Percentiles rank a stretch among this genome's conserved stretches.
phyloP scores from a whole-genome alignment of 176 grass and related monocot species.

The Puya raimondii region DNA sequence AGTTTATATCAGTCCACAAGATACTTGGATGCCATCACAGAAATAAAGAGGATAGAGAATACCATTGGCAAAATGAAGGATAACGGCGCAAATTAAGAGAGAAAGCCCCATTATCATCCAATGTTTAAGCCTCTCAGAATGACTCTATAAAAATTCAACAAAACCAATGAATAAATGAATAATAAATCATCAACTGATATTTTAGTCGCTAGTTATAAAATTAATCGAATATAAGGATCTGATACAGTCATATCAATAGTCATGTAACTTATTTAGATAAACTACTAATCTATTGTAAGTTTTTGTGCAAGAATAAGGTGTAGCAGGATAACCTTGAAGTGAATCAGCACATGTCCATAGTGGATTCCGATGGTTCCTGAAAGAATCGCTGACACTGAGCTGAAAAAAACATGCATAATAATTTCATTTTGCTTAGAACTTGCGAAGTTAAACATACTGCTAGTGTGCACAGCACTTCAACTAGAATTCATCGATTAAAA shows the following conservation, averaged over 20 bases:
- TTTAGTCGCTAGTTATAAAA: background rate
- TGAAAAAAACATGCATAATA: conserved; percentile 12
- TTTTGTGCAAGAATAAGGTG: background rate
- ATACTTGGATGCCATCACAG: too few relatives aligned
- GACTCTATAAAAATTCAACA: conserved; percentile 22
- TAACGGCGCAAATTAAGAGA: conserved; percentile 37
- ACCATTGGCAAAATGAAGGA: conserved; percentile 72
- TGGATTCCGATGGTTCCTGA: conserved; percentile 48
- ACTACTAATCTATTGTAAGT: background rate
- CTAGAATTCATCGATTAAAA: conserved; percentile 26
- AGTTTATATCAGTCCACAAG: background rate
- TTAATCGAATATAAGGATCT: too few relatives aligned
- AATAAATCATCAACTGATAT: background rate
- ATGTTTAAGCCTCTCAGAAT: conserved; percentile 50
- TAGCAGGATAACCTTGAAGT: conserved; percentile 34
- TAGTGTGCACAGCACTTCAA: conserved; percentile 30
- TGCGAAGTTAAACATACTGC: background rate
- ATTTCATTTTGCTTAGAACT: background rate
- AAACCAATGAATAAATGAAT: background rate
- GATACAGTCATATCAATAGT: too few relatives aligned
- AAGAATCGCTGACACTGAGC: conserved; percentile 35
- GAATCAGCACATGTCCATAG: conserved; percentile 45
- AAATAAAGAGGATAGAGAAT: background rate
- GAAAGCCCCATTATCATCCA: conserved; percentile 46
- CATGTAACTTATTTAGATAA: background rate